A percentile compares a stretch with the other conserved stretches of the same genome.
These are phyloP conservation scores for Amanita pseudoporphyria DNA, from an alignment of 768 basidiomycete genomes.

Conservation along the genomic window DNA sequence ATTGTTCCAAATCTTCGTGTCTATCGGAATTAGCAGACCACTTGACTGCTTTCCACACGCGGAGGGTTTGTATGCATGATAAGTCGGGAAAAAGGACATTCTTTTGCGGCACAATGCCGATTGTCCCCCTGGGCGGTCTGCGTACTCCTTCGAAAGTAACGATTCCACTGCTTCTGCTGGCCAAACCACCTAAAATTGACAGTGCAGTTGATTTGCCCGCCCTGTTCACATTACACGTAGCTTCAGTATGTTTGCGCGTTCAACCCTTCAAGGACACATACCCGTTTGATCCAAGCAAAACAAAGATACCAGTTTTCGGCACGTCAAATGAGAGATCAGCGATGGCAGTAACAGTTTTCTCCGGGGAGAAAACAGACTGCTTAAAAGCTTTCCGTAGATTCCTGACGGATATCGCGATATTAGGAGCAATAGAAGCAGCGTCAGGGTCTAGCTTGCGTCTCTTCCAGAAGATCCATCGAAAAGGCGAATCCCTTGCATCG, in stretches of 20 bases:
- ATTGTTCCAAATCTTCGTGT: conserved; percentile 52
- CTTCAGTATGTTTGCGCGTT: background rate
- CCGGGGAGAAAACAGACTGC: conserved; percentile 37
- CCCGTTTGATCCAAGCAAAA: conserved; percentile 70
- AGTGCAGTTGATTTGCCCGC: conserved; percentile 73
- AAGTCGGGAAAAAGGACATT: conserved; percentile 76
- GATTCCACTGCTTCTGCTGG: conserved; percentile 47
- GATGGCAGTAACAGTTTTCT: conserved; percentile 49
- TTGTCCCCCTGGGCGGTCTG: conserved; percentile 48
- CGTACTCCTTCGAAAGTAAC: conserved; percentile 43
- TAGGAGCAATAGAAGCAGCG: conserved; percentile 20
- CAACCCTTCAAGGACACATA: conserved; percentile 17
- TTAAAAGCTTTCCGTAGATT: conserved; percentile 52
- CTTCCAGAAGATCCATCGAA: conserved; percentile 17
- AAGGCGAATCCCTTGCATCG: conserved; percentile 37
- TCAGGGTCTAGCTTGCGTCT: conserved; percentile 5
- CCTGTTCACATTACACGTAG: conserved; percentile 23
- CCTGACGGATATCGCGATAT: conserved; percentile 50
- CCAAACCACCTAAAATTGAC: conserved; percentile 55
- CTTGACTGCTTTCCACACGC: conserved; percentile 68
- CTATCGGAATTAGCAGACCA: conserved; percentile 33
- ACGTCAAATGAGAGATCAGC: conserved; percentile 58
- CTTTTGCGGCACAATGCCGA: conserved; percentile 78
- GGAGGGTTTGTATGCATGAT: conserved; percentile 62
- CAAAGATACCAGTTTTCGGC: conserved; percentile 68